These are phyloP conservation scores for Starmera stellimalicola DNA, from an alignment of 1,139 yeast species.

Conservation along the genomic window DNA sequence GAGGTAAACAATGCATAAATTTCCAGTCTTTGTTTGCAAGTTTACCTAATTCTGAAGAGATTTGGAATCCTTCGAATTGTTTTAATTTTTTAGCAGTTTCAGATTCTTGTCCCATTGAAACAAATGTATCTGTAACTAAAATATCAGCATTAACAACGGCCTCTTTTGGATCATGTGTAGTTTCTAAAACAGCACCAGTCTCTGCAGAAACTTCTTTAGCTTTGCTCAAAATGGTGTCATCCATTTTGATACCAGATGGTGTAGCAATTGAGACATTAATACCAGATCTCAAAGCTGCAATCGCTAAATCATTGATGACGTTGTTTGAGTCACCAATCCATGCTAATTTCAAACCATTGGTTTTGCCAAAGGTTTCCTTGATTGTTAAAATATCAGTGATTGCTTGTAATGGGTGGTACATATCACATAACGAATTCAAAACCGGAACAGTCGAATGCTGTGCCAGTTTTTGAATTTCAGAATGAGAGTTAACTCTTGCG, in stretches of 20 bases:
- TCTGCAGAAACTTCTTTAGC: constrained; percentile 46
- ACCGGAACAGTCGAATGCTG: constrained; percentile 79
- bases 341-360: constrained; percentile 54
- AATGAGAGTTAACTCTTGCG: constrained; percentile 87
- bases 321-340: constrained; percentile 98
- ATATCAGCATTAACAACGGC: constrained; percentile 73
- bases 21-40: constrained; percentile 63
- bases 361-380: constrained; percentile 56
- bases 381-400: constrained; percentile 85
- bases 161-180: constrained; percentile 61
- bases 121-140: constrained; percentile 94
- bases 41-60: constrained; percentile 53
- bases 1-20: constrained; percentile 96
- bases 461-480: constrained; percentile 71
- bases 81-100: constrained; percentile 63
- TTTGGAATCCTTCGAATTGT: constrained; percentile 82
- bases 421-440: constrained; percentile 88
- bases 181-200: constrained; percentile 45
- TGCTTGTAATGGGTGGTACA: constrained; percentile 91
- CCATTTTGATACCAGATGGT: constrained; percentile 64
- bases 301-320: constrained; percentile 88
- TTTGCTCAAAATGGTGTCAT: constrained; percentile 40
- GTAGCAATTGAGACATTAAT: constrained; percentile 79
- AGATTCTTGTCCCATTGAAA: constrained; percentile 94
- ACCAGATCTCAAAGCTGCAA: constrained; percentile 81